Percentiles rank a stretch among this genome's conserved stretches.
Evolutionary conservation across 2,329 filamentous ascomycete species (phyloP).

Genomic region (Rhinocladiella mackenziei): DNA sequence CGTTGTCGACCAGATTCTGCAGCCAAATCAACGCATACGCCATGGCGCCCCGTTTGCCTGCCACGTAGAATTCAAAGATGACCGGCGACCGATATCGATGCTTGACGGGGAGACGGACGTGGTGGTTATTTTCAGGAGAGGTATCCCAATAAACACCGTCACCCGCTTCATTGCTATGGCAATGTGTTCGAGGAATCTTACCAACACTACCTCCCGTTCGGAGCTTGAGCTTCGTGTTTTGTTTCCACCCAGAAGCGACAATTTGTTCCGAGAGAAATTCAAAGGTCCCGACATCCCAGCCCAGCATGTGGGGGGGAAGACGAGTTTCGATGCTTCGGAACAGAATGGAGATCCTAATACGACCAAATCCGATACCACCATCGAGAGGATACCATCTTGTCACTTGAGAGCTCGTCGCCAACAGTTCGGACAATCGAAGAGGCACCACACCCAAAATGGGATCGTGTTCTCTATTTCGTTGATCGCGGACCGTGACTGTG

Average conservation of each 20-base stretch:
- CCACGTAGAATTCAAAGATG: slow-evolving; percentile 76
- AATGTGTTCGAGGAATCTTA: slow-evolving; percentile 61
- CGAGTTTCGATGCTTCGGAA: slow-evolving; percentile 86
- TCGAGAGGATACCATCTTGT: slow-evolving; percentile 96
- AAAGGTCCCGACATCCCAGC: slow-evolving; percentile 94
- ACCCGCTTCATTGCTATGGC: slow-evolving; percentile 56
- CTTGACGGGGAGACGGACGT: slow-evolving; percentile 77
- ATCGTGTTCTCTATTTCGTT: slow-evolving; percentile 85
- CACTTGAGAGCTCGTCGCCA: slow-evolving; percentile 79
- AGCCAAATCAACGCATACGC: slow-evolving; percentile 83
- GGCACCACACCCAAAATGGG: slow-evolving; percentile 91
- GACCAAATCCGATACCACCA: slow-evolving; percentile 87
- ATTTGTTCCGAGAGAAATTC: slow-evolving; percentile 74
- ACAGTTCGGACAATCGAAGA: slow-evolving; percentile 78
- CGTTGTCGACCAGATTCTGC: slow-evolving; percentile 75
- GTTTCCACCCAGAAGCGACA: slow-evolving; percentile 55
- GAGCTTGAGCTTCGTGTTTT: slow-evolving; percentile 64
- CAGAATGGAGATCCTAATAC: slow-evolving; percentile 79
- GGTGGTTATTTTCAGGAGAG: slow-evolving; percentile 47
- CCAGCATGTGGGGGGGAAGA: slow-evolving; percentile 77
- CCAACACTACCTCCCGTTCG: slow-evolving; percentile 81
- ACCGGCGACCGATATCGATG: slow-evolving; percentile 86
- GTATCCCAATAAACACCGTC: slow-evolving; percentile 60
- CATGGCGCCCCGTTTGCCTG: slow-evolving; percentile 65
- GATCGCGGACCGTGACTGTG: slow-evolving; percentile 83